Base-by-base conservation (phyloP, 495 filamentous ascomycete species). In the Penicillium lividum region DNA sequence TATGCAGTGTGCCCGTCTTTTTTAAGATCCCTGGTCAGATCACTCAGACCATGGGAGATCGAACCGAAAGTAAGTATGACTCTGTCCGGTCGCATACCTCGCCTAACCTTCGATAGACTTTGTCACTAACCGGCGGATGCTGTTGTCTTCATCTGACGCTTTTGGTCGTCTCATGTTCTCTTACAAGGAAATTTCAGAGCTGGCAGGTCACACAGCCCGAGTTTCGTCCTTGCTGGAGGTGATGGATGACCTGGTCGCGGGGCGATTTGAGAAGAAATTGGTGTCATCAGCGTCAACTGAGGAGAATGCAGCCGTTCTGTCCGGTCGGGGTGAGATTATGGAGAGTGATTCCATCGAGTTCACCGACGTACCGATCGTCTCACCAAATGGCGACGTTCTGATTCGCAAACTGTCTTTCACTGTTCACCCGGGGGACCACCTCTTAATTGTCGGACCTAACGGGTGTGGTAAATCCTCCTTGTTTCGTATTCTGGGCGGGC, bases 101-200 rank as follows among this genome's bases (percentile, higher is more conserved):
- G 5, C 40, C 53, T 60, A 54, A 58, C 33, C 49, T 33, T 54
- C 33, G 56, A 27, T 53, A 86, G 84, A 77, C 67, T 97, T 98
- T 64, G 91, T 98, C 22, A 98, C 93, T 3, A 98, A 98, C 66
- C 82, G 94, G 51, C 81, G 94, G 42, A 89, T 98, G 81, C 82
- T 98, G 3, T 79, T 98, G 3, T 91, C 88, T 29, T 93, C 92
- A 27, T 97, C 92, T 0, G 94, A 98, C 67, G 94, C 94, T 30
- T 96, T 98, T 65, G 95, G 95, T 11, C 89, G 95, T 29, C 74
- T 98, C 50, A 97, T 97, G 94, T 97, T 97, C 77, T 93, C 89
- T 22, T 98, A 98, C 79, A 95, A 96, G 69, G 95, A 99, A 65
- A 88, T 99, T 31, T 92, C 93, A 8, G 95, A 98, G 72, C 77